A percentile compares a stretch with the other conserved stretches of the same genome.
phyloP scores from a whole-genome alignment of 1,284 basidiomycete genomes.

The Leccinum fallax region DNA sequence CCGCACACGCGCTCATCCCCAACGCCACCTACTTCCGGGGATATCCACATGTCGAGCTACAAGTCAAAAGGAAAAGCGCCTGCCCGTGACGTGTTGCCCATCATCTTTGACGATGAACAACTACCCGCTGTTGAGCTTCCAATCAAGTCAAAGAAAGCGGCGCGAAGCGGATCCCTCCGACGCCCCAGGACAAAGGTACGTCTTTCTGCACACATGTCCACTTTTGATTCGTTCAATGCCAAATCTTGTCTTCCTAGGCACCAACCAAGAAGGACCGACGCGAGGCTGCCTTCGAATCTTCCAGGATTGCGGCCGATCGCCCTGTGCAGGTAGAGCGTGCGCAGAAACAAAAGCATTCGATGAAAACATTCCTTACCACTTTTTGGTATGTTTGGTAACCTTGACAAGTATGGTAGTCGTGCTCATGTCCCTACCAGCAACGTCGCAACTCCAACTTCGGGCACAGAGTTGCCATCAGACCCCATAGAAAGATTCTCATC shows the following conservation, averaged over 20 bases:
- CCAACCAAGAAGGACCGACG: conserved; percentile 36
- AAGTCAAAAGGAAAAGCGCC: conserved; percentile 35
- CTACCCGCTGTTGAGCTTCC: conserved; percentile 13
- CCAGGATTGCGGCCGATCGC: conserved; percentile 36
- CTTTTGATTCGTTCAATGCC: conserved; percentile 7
- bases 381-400: conserved; percentile 23
- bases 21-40: conserved; percentile 38
- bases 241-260: conserved; percentile 21
- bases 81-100: conserved; percentile 33
- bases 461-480: conserved; percentile 32
- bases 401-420: background rate
- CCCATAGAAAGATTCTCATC: conserved; percentile 38
- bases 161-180: conserved; percentile 9
- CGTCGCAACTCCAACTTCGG: conserved; percentile 6
- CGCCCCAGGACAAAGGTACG: conserved; percentile 32
- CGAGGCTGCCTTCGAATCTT: conserved; percentile 31
- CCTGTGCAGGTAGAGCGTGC: conserved; percentile 33
- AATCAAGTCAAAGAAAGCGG: conserved; percentile 25
- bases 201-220: background rate
- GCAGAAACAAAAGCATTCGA: conserved; percentile 25
- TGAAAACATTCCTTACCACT: conserved; percentile 24
- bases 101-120: conserved; percentile 26
- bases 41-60: conserved; percentile 24
- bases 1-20: conserved; percentile 34
- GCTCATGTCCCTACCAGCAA: conserved; percentile 20